phyloP scores from a whole-genome alignment of 768 basidiomycete genomes.

The Psilocybe tampanensis region DNA sequence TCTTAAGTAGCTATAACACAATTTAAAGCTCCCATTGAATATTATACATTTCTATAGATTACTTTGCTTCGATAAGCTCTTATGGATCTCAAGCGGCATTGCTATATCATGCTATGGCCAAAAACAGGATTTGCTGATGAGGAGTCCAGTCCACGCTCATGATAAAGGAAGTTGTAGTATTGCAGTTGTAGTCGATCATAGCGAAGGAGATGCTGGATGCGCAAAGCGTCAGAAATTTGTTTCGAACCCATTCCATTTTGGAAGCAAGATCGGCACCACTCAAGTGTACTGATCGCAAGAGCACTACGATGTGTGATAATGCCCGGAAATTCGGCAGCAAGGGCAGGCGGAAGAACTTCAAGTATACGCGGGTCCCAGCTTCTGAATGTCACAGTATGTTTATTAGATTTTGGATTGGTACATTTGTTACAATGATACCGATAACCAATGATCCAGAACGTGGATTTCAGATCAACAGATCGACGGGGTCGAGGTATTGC shows the following conservation, averaged over 20 bases:
- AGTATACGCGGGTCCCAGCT: constrained; percentile 29
- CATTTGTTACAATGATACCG: constrained; percentile 24
- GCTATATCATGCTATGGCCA: too few relatives aligned
- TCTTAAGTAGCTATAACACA: too few relatives aligned
- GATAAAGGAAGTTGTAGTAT: constrained; percentile 15
- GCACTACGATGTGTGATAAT: constrained; percentile 22
- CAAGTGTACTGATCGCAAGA: constrained; percentile 8
- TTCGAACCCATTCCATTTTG: constrained; percentile 28
- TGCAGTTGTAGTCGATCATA: constrained; percentile 23
- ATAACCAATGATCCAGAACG: constrained; percentile 26
- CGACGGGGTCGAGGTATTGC: constrained; percentile 11
- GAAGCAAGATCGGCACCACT: constrained; percentile 22
- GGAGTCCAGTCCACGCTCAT: background rate
- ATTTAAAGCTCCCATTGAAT: too few relatives aligned
- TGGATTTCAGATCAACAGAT: constrained; percentile 16
- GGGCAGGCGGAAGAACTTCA: constrained; percentile 12
- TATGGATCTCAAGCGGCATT: too few relatives aligned
- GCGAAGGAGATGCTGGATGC: constrained; percentile 16
- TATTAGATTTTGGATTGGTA: constrained; percentile 7
- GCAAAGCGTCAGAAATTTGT: constrained; percentile 26
- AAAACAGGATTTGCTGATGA: too few relatives aligned
- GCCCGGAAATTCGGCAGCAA: constrained; percentile 28
- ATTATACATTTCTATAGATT: too few relatives aligned
- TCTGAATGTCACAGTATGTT: constrained; percentile 19
- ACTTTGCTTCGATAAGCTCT: too few relatives aligned